Percentiles rank a stretch among this genome's conserved stretches.
These are phyloP conservation scores for Rossbeevera mucosa DNA, from an alignment of 768 basidiomycete species.

Conservation along the genomic window DNA sequence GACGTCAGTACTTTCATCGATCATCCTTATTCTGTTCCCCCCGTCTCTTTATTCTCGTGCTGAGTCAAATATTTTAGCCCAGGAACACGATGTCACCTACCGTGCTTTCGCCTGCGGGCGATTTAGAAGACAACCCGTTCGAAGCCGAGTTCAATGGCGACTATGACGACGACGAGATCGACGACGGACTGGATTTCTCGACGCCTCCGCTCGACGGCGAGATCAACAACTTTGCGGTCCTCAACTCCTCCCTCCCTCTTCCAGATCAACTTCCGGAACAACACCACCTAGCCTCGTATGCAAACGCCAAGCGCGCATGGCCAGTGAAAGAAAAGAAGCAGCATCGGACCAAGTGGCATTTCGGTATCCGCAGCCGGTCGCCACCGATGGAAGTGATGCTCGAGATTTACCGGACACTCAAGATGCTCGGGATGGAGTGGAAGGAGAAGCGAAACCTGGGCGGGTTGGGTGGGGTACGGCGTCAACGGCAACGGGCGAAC, in stretches of 20 bases:
- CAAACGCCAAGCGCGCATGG: constrained; percentile 44
- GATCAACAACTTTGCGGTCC: constrained; percentile 74
- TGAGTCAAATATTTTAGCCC: constrained; percentile 42
- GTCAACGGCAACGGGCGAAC: constrained; percentile 31
- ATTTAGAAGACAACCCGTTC: constrained; percentile 74
- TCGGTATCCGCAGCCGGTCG: constrained; percentile 89
- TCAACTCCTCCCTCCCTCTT: constrained; percentile 82
- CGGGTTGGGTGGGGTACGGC: constrained; percentile 53
- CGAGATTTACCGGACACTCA: constrained; percentile 92
- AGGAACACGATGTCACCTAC: constrained; percentile 64
- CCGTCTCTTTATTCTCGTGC: neutral
- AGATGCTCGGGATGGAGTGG: constrained; percentile 95
- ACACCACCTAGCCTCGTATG: constrained; percentile 68
- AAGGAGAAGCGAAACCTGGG: constrained; percentile 82
- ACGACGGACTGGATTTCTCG: constrained; percentile 48
- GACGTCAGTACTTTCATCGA: constrained; percentile 51
- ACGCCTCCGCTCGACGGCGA: constrained; percentile 36
- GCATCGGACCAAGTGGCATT: constrained; percentile 92
- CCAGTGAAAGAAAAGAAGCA: constrained; percentile 61
- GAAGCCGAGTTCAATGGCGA: constrained; percentile 60
- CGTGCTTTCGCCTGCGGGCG: constrained; percentile 59
- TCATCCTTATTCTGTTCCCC: neutral
- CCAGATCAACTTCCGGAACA: constrained; percentile 58
- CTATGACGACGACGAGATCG: constrained; percentile 50
- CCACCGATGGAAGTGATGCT: constrained; percentile 99